Evolutionary conservation across 2,329 filamentous ascomycete species (phyloP).

Genomic region (Canariomyces notabilis): DNA sequence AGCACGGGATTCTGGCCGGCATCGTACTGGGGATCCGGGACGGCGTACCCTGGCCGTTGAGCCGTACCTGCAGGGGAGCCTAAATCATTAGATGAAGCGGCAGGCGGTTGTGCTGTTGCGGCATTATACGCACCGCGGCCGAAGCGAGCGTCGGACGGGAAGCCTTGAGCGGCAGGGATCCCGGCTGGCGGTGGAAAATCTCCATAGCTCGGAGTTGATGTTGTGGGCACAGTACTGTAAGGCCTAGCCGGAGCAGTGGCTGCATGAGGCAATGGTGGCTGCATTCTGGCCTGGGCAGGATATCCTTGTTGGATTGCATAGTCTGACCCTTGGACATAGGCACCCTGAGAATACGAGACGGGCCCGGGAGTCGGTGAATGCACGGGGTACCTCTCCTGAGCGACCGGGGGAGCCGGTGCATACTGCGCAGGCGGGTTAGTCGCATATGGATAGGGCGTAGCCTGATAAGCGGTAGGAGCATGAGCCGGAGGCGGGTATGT

Average conservation of each 20-base stretch:
- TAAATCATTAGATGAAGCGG: conserved; percentile 43
- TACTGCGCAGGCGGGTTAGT: conserved; percentile 20
- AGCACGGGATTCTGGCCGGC: conserved; percentile 38
- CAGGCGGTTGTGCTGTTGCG: conserved; percentile 24
- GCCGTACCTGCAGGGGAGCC: conserved; percentile 46
- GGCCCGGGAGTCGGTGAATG: conserved; percentile 21
- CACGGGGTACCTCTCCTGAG: conserved; percentile 22
- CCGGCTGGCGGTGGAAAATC: conserved; percentile 17
- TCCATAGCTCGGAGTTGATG: conserved; percentile 16
- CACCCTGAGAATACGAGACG: conserved; percentile 26
- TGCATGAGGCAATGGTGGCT: conserved; percentile 29
- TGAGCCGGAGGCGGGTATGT: conserved; percentile 16
- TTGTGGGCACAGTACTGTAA: conserved; percentile 14
- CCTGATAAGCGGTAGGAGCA: conserved; percentile 6
- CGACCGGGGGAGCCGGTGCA: conserved; percentile 20
- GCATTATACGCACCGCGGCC: conserved; percentile 56
- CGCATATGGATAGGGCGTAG: conserved; percentile 16
- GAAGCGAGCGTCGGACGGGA: conserved; percentile 50
- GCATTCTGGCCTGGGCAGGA: conserved; percentile 18
- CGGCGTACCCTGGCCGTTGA: conserved; percentile 35
- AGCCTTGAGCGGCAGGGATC: conserved; percentile 31
- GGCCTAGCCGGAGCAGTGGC: conserved; percentile 21
- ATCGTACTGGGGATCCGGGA: conserved; percentile 50
- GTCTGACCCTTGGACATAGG: conserved; percentile 23
- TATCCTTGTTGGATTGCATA: conserved; percentile 18